Percentiles rank a stretch among this genome's conserved stretches.
These are phyloP conservation scores for Pyrus betulifolia DNA, from an alignment of 306 rosid species.

Conservation along the genomic window DNA sequence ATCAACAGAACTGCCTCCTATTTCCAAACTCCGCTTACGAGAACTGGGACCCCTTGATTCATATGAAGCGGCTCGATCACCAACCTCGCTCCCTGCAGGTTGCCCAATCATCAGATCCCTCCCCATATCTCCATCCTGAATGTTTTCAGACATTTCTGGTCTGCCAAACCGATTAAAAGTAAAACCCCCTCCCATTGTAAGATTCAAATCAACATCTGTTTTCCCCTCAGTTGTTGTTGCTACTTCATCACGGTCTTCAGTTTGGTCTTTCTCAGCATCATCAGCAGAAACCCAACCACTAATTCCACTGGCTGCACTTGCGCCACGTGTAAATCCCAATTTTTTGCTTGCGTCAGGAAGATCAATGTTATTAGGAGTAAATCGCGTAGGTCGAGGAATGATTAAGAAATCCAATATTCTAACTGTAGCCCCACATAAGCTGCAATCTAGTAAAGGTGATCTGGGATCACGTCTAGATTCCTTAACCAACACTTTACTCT, in stretches of 20 bases:
- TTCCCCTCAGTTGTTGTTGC: conserved; percentile 68
- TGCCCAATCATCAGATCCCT: conserved; percentile 96
- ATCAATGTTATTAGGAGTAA: conserved; percentile 60
- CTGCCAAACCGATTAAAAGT: conserved; percentile 53
- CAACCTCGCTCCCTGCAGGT: conserved; percentile 96
- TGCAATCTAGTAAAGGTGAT: conserved; percentile 83
- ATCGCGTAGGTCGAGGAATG: conserved; percentile 73
- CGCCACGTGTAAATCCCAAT: conserved; percentile 96
- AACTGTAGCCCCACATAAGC: conserved; percentile 92
- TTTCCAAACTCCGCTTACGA: conserved; percentile 83
- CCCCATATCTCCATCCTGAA: conserved; percentile 80
- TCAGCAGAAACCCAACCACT: conserved; percentile 92
- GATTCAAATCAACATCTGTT: conserved; percentile 78
- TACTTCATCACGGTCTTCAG: conserved; percentile 93
- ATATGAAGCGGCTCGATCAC: conserved; percentile 90
- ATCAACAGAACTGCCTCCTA: conserved; percentile 82
- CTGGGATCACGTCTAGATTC: conserved; percentile 69
- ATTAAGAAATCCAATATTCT: conserved; percentile 74
- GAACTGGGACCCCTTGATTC: conserved; percentile 99
- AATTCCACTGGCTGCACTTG: conserved; percentile 97
- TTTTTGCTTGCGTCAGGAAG: conserved; percentile 83
- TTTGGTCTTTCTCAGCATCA: conserved; percentile 79
- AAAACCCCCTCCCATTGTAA: conserved; percentile 81
- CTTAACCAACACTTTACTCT: conserved; percentile 55
- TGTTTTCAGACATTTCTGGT: conserved; percentile 55